Evolutionary conservation across 164 flowering plant genomes (phyloP).

Genomic region (Vitis vinifera): ASM3070453v1 NC_081817.1:28619001-28619500

Average conservation of each 20-base stretch:
- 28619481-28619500: background rate
- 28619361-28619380: conserved; percentile 34
- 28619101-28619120: conserved; percentile 21
- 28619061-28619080: conserved; percentile 3
- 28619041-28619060: conserved; percentile 21
- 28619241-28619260: conserved; percentile 42
- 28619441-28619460: conserved; percentile 32
- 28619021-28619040: conserved; percentile 1
- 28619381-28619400: conserved; percentile 34
- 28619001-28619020: conserved; percentile 8
- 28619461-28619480: conserved; percentile 13
- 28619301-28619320: conserved; percentile 51
- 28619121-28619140: conserved; percentile 53
- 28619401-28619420: conserved; percentile 47
- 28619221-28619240: conserved; percentile 39
- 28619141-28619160: conserved; percentile 53
- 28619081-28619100: conserved; percentile 11
- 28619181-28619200: conserved; percentile 48
- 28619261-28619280: conserved; percentile 32
- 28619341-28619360: conserved; percentile 21
- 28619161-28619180: conserved; percentile 30
- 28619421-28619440: conserved; percentile 33
- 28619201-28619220: conserved; percentile 39
- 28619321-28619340: conserved; percentile 12
- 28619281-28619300: conserved; percentile 41